Conservation (phyloP, 2,329 filamentous ascomycete genomes). For the Colletotrichum sansevieriae region DNA sequence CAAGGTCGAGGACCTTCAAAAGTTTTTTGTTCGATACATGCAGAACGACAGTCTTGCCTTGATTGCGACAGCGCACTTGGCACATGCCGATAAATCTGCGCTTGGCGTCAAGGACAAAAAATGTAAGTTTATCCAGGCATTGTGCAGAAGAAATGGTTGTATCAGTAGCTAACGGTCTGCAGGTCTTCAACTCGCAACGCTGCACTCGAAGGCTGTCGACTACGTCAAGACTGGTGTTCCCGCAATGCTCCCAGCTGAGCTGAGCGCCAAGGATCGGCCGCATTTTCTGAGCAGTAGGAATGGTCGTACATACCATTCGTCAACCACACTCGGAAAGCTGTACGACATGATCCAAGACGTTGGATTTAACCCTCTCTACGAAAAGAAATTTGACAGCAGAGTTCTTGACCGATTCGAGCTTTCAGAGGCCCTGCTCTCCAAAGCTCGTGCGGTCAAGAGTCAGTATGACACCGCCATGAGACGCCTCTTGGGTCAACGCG, state of each 20-base stretch:
- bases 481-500: constrained; percentile 86
- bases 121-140: constrained; percentile 65
- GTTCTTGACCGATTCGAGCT: constrained; percentile 75
- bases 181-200: constrained; percentile 77
- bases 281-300: constrained; percentile 85
- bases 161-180: constrained; percentile 9
- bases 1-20: constrained; percentile 77
- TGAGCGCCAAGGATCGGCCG: constrained; percentile 77
- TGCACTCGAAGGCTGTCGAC: constrained; percentile 94
- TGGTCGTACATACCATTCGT: constrained; percentile 71
- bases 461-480: constrained; percentile 83
- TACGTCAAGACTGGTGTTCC: constrained; percentile 91
- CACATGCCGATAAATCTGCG: constrained; percentile 74
- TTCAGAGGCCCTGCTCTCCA: constrained; percentile 64
- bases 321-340: constrained; percentile 80
- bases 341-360: constrained; percentile 80
- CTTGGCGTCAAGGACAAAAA: constrained; percentile 75
- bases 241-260: constrained; percentile 72
- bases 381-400: constrained; percentile 79
- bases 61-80: constrained; percentile 88
- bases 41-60: constrained; percentile 85
- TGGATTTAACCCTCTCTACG: constrained; percentile 80
- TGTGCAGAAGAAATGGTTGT: neutral
- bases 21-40: constrained; percentile 93
- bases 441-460: constrained; percentile 76